Conservation (phyloP, 164 flowering plant genomes). For the Vitis rotundifolia region DNA sequence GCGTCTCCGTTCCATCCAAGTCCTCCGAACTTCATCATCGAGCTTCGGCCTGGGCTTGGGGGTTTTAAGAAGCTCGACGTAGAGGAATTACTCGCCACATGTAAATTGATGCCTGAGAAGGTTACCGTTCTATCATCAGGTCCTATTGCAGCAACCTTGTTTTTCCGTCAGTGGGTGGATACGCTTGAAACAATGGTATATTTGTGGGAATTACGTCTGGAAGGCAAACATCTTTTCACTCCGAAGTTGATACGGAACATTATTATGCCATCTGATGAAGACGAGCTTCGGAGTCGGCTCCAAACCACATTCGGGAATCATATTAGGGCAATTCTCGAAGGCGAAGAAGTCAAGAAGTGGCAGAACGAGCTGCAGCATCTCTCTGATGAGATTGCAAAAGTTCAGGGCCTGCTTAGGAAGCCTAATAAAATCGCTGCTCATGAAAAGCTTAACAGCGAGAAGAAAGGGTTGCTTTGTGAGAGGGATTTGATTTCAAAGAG, state of each 20-base stretch:
- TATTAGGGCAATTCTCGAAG: slow-evolving; percentile 24
- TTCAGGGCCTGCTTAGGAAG: slow-evolving; percentile 15
- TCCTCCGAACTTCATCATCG: slow-evolving; percentile 32
- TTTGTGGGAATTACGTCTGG: slow-evolving; percentile 62
- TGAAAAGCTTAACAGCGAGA: slow-evolving; percentile 23
- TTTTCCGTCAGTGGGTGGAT: slow-evolving; percentile 51
- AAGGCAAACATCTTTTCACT: slow-evolving; percentile 29
- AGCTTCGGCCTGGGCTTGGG: slow-evolving; percentile 13
- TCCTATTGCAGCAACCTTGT: slow-evolving; percentile 27
- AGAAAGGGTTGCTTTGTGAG: slow-evolving; percentile 35
- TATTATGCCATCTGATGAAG: slow-evolving; percentile 42
- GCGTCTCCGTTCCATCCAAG: background rate
- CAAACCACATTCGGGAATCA: slow-evolving; percentile 35
- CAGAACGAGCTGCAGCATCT: slow-evolving; percentile 26
- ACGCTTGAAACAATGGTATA: slow-evolving; percentile 38
- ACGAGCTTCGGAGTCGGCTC: slow-evolving; percentile 47
- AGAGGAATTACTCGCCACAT: slow-evolving; percentile 18
- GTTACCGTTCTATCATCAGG: slow-evolving; percentile 5
- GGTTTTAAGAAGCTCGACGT: slow-evolving; percentile 7
- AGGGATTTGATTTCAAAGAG: slow-evolving; percentile 43
- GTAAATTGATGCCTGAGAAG: slow-evolving; percentile 20
- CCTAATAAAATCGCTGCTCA: background rate
- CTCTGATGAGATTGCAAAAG: slow-evolving; percentile 26
- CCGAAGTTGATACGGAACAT: slow-evolving; percentile 31
- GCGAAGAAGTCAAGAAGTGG: slow-evolving; percentile 41